phyloP scores from a whole-genome alignment of 371 early-diverging fungal species.

The Catenaria anguillulae region DNA sequence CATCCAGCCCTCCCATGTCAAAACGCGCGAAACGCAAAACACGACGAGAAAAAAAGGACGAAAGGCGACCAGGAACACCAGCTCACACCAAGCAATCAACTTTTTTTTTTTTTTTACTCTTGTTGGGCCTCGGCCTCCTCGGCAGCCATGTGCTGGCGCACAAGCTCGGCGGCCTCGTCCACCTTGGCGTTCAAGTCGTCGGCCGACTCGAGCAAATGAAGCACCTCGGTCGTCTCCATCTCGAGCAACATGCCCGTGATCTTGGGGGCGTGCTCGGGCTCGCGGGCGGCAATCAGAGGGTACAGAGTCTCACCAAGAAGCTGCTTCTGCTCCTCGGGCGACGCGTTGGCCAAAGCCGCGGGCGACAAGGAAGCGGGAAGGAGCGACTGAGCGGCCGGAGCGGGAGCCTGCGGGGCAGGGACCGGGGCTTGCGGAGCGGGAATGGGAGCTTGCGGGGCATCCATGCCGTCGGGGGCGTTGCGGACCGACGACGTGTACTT shows the following conservation, averaged over 20 bases:
- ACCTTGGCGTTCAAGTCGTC: constrained; percentile 59
- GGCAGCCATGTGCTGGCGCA: constrained; percentile 46
- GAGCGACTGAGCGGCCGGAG: constrained; percentile 4
- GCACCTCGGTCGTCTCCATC: constrained; percentile 88
- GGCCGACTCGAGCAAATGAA: constrained; percentile 68
- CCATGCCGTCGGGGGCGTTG: constrained; percentile 16
- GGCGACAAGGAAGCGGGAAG: constrained; percentile 39
- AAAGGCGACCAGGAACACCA: too few relatives aligned
- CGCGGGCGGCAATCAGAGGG: constrained; percentile 49
- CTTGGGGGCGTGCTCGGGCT: constrained; percentile 79
- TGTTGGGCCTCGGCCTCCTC: constrained; percentile 9
- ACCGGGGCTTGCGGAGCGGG: constrained; percentile 15
- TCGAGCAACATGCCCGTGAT: constrained; percentile 97
- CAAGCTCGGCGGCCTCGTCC: constrained; percentile 71
- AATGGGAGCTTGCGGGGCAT: constrained; percentile 15
- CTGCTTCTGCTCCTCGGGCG: constrained; percentile 80
- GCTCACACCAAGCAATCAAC: too few relatives aligned
- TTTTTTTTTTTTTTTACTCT: too few relatives aligned
- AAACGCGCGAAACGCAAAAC: too few relatives aligned
- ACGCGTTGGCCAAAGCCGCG: constrained; percentile 61
- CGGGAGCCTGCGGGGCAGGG: constrained; percentile 18
- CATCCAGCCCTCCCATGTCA: too few relatives aligned
- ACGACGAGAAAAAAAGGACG: too few relatives aligned
- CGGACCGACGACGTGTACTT: constrained; percentile 38
- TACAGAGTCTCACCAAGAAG: constrained; percentile 89